A percentile compares a stretch with the other conserved stretches of the same genome.
Conservation (phyloP, 116 monocot species). For the Dioscorea cayenensis region DNA sequence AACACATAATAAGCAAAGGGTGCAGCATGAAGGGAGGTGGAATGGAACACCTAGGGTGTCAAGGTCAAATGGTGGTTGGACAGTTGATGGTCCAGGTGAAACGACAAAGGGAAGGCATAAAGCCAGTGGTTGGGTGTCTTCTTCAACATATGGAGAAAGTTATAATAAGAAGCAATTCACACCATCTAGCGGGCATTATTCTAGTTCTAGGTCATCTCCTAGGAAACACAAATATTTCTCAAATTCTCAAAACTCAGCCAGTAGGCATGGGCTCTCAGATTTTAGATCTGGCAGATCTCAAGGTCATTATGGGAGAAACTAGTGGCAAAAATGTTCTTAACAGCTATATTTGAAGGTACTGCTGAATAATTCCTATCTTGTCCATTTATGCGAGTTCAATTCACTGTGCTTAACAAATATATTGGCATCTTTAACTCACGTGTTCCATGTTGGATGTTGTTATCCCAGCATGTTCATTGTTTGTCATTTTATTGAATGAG, state of each 20-base stretch:
- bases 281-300: conserved; percentile 1
- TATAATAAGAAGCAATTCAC: neutral
- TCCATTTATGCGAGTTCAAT: neutral
- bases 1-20: conserved; percentile 10
- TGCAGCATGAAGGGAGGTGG: neutral
- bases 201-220: conserved; percentile 16
- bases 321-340: neutral
- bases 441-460: neutral
- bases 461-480: neutral
- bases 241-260: neutral
- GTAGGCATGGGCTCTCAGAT: conserved; percentile 1
- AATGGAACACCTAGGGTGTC: conserved; percentile 16
- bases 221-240: conserved; percentile 11
- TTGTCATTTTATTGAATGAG: no score
- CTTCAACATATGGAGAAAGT: conserved; percentile 13
- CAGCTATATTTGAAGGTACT: neutral
- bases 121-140: conserved; percentile 22
- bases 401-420: neutral
- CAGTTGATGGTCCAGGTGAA: conserved; percentile 34
- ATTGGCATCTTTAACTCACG: neutral
- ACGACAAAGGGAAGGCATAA: conserved; percentile 16
- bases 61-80: conserved; percentile 36
- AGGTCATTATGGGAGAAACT: neutral
- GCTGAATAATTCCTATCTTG: neutral
- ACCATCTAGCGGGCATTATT: conserved; percentile 6